A percentile compares a stretch with the other conserved stretches of the same genome.
Conservation (phyloP, 208 protist species). For the Trypanosoma platydactyli region DNA sequence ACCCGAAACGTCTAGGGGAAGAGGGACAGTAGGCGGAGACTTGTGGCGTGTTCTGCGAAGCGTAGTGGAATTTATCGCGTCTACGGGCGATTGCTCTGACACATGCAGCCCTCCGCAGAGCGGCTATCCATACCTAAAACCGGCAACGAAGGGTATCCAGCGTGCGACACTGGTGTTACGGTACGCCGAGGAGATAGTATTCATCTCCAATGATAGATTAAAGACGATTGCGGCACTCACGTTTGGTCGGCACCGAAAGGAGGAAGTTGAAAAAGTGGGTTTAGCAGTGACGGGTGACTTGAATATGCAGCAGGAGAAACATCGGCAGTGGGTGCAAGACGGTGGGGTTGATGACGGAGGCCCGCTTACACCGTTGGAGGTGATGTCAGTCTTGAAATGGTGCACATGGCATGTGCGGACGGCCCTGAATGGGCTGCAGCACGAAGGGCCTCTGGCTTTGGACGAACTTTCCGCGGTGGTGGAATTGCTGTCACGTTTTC, state of each 20-base stretch:
- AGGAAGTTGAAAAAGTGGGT: neutral
- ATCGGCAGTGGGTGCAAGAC: neutral
- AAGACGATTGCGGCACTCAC: constrained; percentile 3
- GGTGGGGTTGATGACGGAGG: constrained; percentile 2
- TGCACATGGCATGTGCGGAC: constrained; percentile 24
- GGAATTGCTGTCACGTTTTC: constrained; percentile 9
- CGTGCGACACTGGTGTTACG: constrained; percentile 16
- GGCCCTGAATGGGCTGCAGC: constrained; percentile 14
- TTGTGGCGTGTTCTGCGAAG: constrained; percentile 11
- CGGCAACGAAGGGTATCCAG: neutral
- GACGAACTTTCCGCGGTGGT: constrained; percentile 1
- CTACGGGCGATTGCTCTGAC: constrained; percentile 19
- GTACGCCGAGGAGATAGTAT: constrained; percentile 10
- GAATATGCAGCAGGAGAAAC: neutral
- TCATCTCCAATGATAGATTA: constrained; percentile 16
- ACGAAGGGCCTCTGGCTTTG: neutral
- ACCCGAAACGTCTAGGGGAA: neutral
- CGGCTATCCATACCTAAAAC: constrained; percentile 14
- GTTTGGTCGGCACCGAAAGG: constrained; percentile 4
- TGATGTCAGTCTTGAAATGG: constrained; percentile 38
- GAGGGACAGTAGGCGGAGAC: neutral
- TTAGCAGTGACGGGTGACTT: neutral
- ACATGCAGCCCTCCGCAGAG: neutral
- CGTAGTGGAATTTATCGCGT: constrained; percentile 28
- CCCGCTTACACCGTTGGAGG: constrained; percentile 32